Percentiles rank a stretch among this genome's conserved stretches.
These are phyloP conservation scores for Elaeagnus macrophylla DNA, from an alignment of 306 rosid species.

Conservation along the genomic window DNA sequence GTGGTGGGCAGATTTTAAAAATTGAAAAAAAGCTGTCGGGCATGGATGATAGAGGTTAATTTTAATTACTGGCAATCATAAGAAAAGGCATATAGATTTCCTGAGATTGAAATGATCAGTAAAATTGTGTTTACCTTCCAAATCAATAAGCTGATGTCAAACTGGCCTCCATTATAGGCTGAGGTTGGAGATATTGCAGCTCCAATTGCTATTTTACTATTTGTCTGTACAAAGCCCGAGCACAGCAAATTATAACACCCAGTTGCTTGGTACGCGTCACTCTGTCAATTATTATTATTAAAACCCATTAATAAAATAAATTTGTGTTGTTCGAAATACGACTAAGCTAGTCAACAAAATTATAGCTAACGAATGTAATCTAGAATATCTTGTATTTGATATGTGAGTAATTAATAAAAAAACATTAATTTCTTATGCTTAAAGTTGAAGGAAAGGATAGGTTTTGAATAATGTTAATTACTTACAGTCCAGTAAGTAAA, in stretches of 20 bases:
- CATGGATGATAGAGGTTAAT: too few relatives aligned
- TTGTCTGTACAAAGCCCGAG: conserved; percentile 91
- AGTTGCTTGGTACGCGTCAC: conserved; percentile 95
- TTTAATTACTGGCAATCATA: too few relatives aligned
- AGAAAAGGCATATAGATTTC: too few relatives aligned
- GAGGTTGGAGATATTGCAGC: conserved; percentile 97
- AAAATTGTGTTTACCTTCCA: conserved; percentile 63
- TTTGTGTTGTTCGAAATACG: background rate
- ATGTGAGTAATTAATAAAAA: too few relatives aligned
- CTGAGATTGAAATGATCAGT: background rate
- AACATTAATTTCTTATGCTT: too few relatives aligned
- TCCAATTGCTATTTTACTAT: conserved; percentile 76
- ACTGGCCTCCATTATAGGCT: conserved; percentile 65
- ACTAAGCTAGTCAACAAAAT: too few relatives aligned
- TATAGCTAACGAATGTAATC: too few relatives aligned
- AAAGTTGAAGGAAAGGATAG: conserved; percentile 13
- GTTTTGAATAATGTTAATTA: background rate
- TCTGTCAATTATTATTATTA: conserved; percentile 30
- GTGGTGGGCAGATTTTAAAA: too few relatives aligned
- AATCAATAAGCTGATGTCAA: conserved; percentile 73
- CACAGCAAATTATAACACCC: conserved; percentile 91
- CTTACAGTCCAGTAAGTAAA: conserved; percentile 98
- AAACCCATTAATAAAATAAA: background rate
- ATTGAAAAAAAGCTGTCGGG: too few relatives aligned
- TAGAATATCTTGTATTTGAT: too few relatives aligned